phyloP scores from a whole-genome alignment of 2,329 filamentous ascomycete genomes.

The Colletotrichum sublineola region DNA sequence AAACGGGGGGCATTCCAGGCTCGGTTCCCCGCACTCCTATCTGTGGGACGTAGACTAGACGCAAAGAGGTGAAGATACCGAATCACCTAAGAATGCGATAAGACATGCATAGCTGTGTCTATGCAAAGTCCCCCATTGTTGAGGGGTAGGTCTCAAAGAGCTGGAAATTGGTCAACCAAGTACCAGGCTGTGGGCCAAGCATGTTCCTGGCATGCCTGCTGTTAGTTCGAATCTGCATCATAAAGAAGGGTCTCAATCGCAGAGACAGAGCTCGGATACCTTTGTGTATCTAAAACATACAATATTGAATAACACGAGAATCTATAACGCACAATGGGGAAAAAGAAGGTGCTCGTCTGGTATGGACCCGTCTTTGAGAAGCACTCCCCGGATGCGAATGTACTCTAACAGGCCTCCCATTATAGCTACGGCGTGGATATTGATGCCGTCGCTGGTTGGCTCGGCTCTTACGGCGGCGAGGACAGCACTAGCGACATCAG shows the following conservation, averaged over 20 bases:
- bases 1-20: too few species aligned
- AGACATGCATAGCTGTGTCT: neutral
- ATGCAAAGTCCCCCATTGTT: neutral
- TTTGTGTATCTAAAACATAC: neutral
- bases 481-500: constrained; percentile 80
- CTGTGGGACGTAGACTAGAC: neutral
- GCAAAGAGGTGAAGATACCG: neutral
- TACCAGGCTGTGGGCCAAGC: too few species aligned
- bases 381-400: neutral
- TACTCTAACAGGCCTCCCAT: neutral
- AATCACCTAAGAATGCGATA: constrained; percentile 13
- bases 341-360: constrained; percentile 47
- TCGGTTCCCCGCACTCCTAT: neutral
- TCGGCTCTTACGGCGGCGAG: constrained; percentile 80
- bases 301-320: neutral
- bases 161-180: neutral
- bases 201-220: neutral
- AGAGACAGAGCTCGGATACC: neutral
- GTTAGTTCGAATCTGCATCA: neutral
- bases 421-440: constrained; percentile 77
- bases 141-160: neutral
- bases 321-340: constrained; percentile 41
- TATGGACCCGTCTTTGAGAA: constrained; percentile 4
- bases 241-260: neutral
- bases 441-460: constrained; percentile 81